Evolutionary conservation across 768 basidiomycete genomes (phyloP), one percentile per base, ranked within the genome.

Genomic region (Nevesoporus exiguus): DNA sequence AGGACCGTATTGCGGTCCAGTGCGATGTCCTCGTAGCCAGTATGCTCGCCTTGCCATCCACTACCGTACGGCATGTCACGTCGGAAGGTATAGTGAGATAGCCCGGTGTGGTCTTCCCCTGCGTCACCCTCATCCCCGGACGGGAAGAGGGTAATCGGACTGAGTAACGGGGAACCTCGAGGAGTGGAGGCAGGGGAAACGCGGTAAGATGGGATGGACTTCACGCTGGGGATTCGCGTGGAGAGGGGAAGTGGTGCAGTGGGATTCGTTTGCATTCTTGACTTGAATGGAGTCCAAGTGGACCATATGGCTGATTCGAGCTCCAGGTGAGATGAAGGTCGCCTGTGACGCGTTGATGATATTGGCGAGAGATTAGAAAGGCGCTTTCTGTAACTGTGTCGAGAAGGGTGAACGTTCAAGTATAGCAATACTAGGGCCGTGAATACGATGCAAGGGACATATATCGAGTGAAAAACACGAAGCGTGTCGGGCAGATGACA

Each of bases 401-500:
- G 62, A 21, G 33, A 54, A 10, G 60, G 59, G 15, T 65, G 63
- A 29, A 75, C 62, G 62, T 84, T 83, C 40, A 79, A 56, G 30
- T 77, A 51, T 37, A 81, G 60, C 24, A 88, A 66, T 4, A 73
- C 52, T 22, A 83, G 25, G 17, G 84, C 52, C 5, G 85, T 82
- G 34, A 88, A 57, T 52, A 81, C 37, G n/a, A 82, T 65, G 37
- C 81, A 76, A 6, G 89, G 84, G n/a, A 82, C 55, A 69, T 94
- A 93, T 40, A 83, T 68, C 39, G 76, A 72, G 17, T 73, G 72
- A 68, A 88, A 85, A 31, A 90, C 78, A 21, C 73, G 73, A 46
- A 73, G 71, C 51, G 86, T 84, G 60, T 90, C 81, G 0, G 94
- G 94, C n/a, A 96, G 77, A 61, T 83, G 71, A 69, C 94, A 97